Evolutionary conservation across 108 stramenopile genomes (phyloP), one percentile per base, ranked within the genome.

Genomic region (Parietichytrium sp.): DNA sequence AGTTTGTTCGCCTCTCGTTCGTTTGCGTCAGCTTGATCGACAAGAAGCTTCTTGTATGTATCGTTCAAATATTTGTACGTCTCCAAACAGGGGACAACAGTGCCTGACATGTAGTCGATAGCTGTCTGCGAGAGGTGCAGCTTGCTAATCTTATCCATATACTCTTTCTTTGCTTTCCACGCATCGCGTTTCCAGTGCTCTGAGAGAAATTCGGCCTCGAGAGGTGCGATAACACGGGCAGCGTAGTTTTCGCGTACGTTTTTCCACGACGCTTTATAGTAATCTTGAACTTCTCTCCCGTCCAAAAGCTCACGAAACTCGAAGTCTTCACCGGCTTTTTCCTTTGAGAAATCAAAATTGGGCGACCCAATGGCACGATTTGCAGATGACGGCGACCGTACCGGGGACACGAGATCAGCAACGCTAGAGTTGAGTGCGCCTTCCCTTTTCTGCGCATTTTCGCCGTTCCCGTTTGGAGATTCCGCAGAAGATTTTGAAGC

Each of bases 21-120:
- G 38, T 72, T 42, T 45, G 38, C 38, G 42, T 72, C 61, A n/a
- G 61, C 61, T 27, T 72, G 61, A 25, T 72, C 61, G 8, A 72
- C 61, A 20, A 27, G 16, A 0, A 16, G 38, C 20, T 72, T 72
- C 42, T 72, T 72, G 42, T 23, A 20, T 6, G 38, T 33, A 0
- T 13, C 45, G 20, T 72, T 72, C 23, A 72, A 42, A 12, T 72
- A 33, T 6, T 25, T 33, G 25, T 72, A 72, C 13, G 45, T 23
- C 10, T 72, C 61, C 36, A 72, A 42, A 7, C 36, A 16, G 6
- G 33, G 6, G 13, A 72, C 61, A n/a, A 20, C 61, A n/a, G n/a
- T n/a, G 38, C 61, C 38, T 6, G 38, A 10, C 10, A 72, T 33
- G 0, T 12, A 18, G 10, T 7, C 45, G 15, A 72, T 42, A 10